A percentile compares a stretch with the other conserved stretches of the same genome.
These are phyloP conservation scores for Epichloe sibirici DNA, from an alignment of 2,329 filamentous ascomycete species.

Conservation along the genomic window DNA sequence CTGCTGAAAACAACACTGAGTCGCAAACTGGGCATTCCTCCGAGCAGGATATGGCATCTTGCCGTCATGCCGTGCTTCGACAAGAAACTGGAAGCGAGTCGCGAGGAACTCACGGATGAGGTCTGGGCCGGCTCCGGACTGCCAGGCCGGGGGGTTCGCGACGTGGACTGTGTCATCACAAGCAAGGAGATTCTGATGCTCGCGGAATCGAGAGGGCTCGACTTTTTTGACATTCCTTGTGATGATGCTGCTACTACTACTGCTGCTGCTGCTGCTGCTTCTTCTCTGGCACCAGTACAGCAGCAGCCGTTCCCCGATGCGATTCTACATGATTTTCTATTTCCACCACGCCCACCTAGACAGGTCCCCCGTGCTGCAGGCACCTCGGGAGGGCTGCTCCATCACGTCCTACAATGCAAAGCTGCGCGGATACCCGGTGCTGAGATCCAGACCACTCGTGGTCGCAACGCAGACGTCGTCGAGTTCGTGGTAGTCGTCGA, in stretches of 20 bases:
- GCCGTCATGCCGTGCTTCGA: conserved; percentile 98
- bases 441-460: conserved; percentile 56
- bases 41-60: conserved; percentile 82
- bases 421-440: conserved; percentile 61
- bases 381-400: conserved; percentile 78
- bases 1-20: conserved; percentile 79
- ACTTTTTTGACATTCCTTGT: conserved; percentile 51
- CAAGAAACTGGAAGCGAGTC: conserved; percentile 93
- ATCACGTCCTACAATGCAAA: conserved; percentile 69
- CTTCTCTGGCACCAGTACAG: conserved; percentile 21
- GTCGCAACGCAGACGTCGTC: conserved; percentile 81
- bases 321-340: conserved; percentile 60
- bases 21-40: conserved; percentile 55
- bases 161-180: conserved; percentile 97
- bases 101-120: conserved; percentile 76
- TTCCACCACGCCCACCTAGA: conserved; percentile 36
- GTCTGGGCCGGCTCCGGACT: conserved; percentile 49
- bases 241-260: conserved; percentile 29
- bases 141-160: conserved; percentile 51
- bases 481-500: conserved; percentile 61
- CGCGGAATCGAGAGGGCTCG: conserved; percentile 64
- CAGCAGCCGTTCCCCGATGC: conserved; percentile 56
- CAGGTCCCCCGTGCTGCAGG: conserved; percentile 48
- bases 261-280: conserved; percentile 27
- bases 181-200: conserved; percentile 89